Evolutionary conservation across 306 rosid genomes (phyloP).

Genomic region (Pueraria montana): DNA sequence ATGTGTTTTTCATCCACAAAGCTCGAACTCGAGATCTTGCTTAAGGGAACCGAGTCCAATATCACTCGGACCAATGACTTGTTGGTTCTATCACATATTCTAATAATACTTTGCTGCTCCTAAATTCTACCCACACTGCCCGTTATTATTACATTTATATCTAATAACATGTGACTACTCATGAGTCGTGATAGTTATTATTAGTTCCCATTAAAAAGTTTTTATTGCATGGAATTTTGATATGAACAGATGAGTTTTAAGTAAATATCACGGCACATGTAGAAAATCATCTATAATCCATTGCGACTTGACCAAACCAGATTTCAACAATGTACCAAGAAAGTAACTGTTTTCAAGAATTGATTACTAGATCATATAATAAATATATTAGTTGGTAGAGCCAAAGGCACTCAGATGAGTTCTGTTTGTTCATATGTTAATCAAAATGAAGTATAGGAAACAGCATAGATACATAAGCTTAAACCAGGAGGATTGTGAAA

Average conservation of each 20-base stretch:
- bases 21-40: too few relatives aligned
- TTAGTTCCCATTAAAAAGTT: not conserved
- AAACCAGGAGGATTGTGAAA: not conserved
- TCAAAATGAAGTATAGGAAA: not conserved
- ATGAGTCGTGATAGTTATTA: not conserved
- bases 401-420: constrained; percentile 15
- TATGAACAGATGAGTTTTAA: constrained; percentile 1
- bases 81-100: constrained; percentile 1
- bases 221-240: constrained; percentile 11
- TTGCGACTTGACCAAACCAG: constrained; percentile 36
- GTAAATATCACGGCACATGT: constrained; percentile 23
- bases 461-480: not conserved
- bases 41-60: too few relatives aligned
- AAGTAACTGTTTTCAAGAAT: constrained; percentile 1
- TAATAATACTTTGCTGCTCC: not conserved
- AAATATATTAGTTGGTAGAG: constrained; percentile 12
- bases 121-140: not conserved
- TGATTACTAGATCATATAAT: constrained; percentile 15
- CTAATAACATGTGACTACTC: not conserved
- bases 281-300: constrained; percentile 20
- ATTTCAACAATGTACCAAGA: constrained; percentile 30
- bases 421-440: constrained; percentile 12
- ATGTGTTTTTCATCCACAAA: too few relatives aligned
- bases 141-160: not conserved
- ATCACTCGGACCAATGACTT: too few relatives aligned